These are phyloP conservation scores for Fagopyrum homotropicum DNA, from an alignment of 148 eudicot species.

Conservation along the genomic window DNA sequence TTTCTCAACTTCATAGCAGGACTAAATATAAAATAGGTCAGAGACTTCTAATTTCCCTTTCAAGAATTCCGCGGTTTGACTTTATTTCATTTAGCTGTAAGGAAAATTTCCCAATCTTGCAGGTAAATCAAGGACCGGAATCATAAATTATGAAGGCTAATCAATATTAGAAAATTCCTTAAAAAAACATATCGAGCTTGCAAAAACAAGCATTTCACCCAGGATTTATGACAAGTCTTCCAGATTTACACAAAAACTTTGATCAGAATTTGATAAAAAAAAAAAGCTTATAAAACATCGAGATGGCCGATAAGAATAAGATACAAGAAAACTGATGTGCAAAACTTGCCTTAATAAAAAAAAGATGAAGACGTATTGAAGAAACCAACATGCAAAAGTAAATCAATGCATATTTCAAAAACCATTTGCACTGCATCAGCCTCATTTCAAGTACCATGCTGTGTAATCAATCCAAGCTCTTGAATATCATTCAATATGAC, in stretches of 20 bases:
- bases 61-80: constrained; percentile 28
- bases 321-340: neutral
- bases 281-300: neutral
- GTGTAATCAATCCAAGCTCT: neutral
- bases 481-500: neutral
- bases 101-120: constrained; percentile 62
- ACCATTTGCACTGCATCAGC: neutral
- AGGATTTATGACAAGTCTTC: neutral
- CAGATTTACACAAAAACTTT: neutral
- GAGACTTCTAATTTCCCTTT: constrained; percentile 37
- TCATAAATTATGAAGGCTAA: neutral
- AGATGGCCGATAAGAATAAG: neutral
- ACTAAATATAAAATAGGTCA: neutral
- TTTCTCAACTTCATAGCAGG: neutral
- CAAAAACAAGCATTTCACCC: neutral
- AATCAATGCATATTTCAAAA: neutral
- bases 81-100: constrained; percentile 42
- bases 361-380: neutral
- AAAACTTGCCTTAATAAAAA: neutral
- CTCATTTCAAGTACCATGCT: neutral
- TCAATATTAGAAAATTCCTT: neutral
- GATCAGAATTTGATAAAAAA: neutral
- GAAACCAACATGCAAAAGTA: neutral
- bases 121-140: constrained; percentile 53
- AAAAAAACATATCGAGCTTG: neutral